Base-by-base conservation (phyloP, 2,329 filamentous ascomycete species). In the Cladorrhinum sp. region DNA sequence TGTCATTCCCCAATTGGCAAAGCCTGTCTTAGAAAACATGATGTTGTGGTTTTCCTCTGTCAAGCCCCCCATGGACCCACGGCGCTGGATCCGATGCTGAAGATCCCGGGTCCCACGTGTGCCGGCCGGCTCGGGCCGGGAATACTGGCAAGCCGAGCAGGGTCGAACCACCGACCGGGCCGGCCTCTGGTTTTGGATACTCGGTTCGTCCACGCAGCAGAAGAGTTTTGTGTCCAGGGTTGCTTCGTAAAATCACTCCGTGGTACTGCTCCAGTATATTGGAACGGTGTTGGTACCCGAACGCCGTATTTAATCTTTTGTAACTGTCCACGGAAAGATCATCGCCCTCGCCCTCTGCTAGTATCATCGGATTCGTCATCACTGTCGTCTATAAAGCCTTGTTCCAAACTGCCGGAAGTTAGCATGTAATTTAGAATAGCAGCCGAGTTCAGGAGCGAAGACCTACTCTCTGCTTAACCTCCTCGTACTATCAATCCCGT, bases 391-490 rank as follows among this genome's bases (percentile, higher is more conserved):
- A 75, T 74, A 55, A 80, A 80, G 0, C 78, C 78, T 63, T 79
- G 76, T 65, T 76, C 74, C 16, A 76, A 64, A 24, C 73, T 75
- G 61, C 23, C 28, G 18, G 12, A 20, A 14, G 53, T 66, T 61
- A 67, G 61, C 60, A 56, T 24, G 12, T 28, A 21, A 8, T 4
- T 24, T 9, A 18, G 7, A 23, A 3, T 8, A 18, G n/a, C 2
- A 16, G 33, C 33, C 3, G 26, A 36, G 33, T 10, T 16, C 14
- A 18, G 10, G 21, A 10, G 36, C 24, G 8, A 16, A 23, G 49
- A 77, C 82, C 72, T 74, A 86, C 77, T 96, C 92, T 75, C 91
- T 81, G 73, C 91, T 94, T 63, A 96, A 70, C 64, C 92, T 81
- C 67, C 84, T 60, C 9, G 62, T 63, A 18, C 58, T 64, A 58